These are phyloP conservation scores for Musa troglodytarum DNA, from an alignment of 176 grass and related monocot genomes.

Conservation along the genomic window DNA sequence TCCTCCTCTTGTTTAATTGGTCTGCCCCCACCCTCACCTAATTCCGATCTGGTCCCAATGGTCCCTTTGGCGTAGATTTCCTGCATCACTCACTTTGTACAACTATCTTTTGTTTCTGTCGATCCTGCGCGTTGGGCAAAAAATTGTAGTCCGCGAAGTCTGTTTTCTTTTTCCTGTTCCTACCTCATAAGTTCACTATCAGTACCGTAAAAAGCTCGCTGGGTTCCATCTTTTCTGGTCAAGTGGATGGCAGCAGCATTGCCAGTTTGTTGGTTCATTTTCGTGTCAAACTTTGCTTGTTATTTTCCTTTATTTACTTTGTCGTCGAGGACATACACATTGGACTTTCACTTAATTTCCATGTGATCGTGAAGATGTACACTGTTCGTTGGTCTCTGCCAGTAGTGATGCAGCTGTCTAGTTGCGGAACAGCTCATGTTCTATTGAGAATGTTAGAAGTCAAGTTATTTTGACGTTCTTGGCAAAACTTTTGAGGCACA, in stretches of 20 bases:
- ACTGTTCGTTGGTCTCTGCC: background rate
- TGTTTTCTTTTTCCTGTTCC: constrained; percentile 1
- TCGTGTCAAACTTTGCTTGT: background rate
- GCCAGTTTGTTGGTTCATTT: background rate
- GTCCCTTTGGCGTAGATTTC: background rate
- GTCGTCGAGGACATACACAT: background rate
- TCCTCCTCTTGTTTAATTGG: constrained; percentile 5
- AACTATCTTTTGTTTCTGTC: constrained; percentile 5
- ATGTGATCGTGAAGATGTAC: background rate
- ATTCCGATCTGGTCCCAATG: constrained; percentile 5
- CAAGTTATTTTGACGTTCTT: background rate
- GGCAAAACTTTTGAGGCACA: background rate
- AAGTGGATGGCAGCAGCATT: background rate
- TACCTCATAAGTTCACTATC: background rate
- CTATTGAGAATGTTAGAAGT: background rate
- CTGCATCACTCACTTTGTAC: background rate
- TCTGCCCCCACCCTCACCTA: background rate
- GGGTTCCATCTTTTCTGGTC: background rate
- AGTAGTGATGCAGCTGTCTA: background rate
- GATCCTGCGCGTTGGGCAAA: background rate
- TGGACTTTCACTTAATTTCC: background rate
- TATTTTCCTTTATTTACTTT: background rate
- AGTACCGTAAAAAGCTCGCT: background rate
- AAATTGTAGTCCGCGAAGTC: background rate
- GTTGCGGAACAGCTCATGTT: background rate